Evolutionary conservation across 768 basidiomycete species (phyloP).

Genomic region (Lactarius hengduanensis): DNA sequence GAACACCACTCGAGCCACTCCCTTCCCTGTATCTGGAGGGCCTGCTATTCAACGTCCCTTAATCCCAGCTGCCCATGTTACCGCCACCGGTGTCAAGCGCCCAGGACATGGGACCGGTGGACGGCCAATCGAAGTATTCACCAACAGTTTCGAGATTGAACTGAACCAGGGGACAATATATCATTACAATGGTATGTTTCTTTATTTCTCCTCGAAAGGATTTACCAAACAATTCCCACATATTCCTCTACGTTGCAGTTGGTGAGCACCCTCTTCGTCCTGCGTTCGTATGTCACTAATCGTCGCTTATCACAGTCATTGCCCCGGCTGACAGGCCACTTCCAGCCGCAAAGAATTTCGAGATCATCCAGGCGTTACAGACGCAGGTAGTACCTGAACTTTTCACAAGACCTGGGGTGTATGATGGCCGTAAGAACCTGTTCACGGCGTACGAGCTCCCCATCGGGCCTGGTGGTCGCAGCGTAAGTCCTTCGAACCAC

Average conservation of each 20-base stretch:
- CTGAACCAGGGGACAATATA: slow-evolving; percentile 64
- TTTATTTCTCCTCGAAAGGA: slow-evolving; percentile 2
- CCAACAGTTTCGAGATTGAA: slow-evolving; percentile 64
- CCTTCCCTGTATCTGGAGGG: slow-evolving; percentile 10
- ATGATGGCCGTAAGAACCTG: slow-evolving; percentile 78
- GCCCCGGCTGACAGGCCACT: slow-evolving; percentile 61
- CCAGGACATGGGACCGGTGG: slow-evolving; percentile 63
- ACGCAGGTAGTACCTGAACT: slow-evolving; percentile 53
- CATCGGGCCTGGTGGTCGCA: slow-evolving; percentile 47
- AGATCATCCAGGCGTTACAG: slow-evolving; percentile 65
- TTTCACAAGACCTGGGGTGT: slow-evolving; percentile 71
- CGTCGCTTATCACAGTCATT: slow-evolving; percentile 47
- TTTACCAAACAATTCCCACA: background rate
- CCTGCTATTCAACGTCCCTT: slow-evolving; percentile 24
- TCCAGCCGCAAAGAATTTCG: slow-evolving; percentile 67
- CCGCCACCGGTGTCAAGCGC: slow-evolving; percentile 65
- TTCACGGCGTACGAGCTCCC: slow-evolving; percentile 62
- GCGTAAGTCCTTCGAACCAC: slow-evolving; percentile 40
- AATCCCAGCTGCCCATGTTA: slow-evolving; percentile 42
- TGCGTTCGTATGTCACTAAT: slow-evolving; percentile 1
- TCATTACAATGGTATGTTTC: slow-evolving; percentile 72
- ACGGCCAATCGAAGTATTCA: slow-evolving; percentile 39
- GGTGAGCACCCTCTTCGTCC: slow-evolving; percentile 38
- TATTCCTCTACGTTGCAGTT: slow-evolving; percentile 35
- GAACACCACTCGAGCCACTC: slow-evolving; percentile 35